phyloP scores from a whole-genome alignment of 2,329 filamentous ascomycete species.

The Monilinia vaccinii-corymbosi region DNA sequence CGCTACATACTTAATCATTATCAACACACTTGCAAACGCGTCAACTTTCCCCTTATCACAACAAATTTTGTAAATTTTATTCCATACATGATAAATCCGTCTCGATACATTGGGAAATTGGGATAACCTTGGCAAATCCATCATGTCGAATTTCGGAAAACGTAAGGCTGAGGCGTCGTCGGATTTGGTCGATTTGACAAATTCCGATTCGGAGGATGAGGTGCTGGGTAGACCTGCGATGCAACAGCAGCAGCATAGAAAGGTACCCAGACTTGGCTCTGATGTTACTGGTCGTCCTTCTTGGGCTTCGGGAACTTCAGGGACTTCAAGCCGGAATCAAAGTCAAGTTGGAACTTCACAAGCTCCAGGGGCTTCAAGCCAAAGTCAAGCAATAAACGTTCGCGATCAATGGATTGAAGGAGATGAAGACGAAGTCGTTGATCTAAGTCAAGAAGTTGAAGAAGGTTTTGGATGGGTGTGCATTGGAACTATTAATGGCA shows the following conservation, averaged over 20 bases:
- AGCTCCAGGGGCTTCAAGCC: background rate
- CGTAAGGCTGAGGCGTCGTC: constrained; percentile 21
- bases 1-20: no score
- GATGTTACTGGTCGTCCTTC: background rate
- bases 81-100: background rate
- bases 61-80: background rate
- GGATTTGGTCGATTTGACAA: constrained; percentile 36
- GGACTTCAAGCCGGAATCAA: constrained; percentile 2
- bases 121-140: background rate
- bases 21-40: background rate
- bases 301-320: constrained; percentile 3
- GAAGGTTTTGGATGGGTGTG: constrained; percentile 25
- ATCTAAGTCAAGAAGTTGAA: constrained; percentile 26
- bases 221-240: constrained; percentile 10
- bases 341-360: constrained; percentile 1
- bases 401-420: constrained; percentile 18
- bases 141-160: constrained; percentile 26
- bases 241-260: constrained; percentile 19
- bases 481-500: constrained; percentile 32
- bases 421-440: constrained; percentile 25
- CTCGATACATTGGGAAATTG: background rate
- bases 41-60: background rate
- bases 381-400: constrained; percentile 18
- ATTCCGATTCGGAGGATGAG: constrained; percentile 28
- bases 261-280: constrained; percentile 10